A percentile compares a stretch with the other conserved stretches of the same genome.
These are phyloP conservation scores for Pichia pseudocactophila DNA, from an alignment of 805 yeast species.

Conservation along the genomic window DNA sequence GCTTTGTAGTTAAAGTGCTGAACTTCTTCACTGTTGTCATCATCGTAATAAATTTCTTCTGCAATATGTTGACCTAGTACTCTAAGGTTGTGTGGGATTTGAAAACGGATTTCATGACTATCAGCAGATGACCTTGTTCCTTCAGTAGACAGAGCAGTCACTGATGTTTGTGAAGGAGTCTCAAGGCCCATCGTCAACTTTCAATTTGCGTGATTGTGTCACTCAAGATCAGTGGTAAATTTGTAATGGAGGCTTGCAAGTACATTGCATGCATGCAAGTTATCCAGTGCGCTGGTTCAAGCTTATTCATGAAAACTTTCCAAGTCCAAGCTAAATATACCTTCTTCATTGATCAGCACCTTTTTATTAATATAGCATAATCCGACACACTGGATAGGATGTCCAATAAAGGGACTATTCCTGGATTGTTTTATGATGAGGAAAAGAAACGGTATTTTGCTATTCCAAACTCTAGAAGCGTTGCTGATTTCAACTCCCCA, in stretches of 20 bases:
- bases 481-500: neutral
- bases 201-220: neutral
- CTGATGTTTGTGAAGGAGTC: neutral
- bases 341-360: too few relatives aligned
- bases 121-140: neutral
- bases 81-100: slow-evolving; percentile 8
- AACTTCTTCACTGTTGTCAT: slow-evolving; percentile 44
- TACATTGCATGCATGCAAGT: too few relatives aligned
- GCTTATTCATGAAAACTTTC: too few relatives aligned
- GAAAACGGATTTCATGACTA: slow-evolving; percentile 4
- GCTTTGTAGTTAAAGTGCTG: slow-evolving; percentile 71
- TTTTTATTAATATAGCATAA: too few relatives aligned
- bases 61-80: slow-evolving; percentile 23
- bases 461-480: slow-evolving; percentile 1
- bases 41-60: slow-evolving; percentile 30
- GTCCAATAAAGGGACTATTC: slow-evolving; percentile 4
- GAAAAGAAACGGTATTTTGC: slow-evolving; percentile 9
- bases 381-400: neutral
- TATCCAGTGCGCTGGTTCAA: too few relatives aligned
- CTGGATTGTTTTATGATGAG: slow-evolving; percentile 10
- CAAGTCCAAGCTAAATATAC: too few relatives aligned
- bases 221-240: too few relatives aligned
- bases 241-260: too few relatives aligned
- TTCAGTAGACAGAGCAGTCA: neutral
- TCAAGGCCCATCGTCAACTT: neutral